A percentile compares a stretch with the other conserved stretches of the same genome.
Conservation (phyloP, 306 rosid genomes). For the Castanea mollissima region DNA sequence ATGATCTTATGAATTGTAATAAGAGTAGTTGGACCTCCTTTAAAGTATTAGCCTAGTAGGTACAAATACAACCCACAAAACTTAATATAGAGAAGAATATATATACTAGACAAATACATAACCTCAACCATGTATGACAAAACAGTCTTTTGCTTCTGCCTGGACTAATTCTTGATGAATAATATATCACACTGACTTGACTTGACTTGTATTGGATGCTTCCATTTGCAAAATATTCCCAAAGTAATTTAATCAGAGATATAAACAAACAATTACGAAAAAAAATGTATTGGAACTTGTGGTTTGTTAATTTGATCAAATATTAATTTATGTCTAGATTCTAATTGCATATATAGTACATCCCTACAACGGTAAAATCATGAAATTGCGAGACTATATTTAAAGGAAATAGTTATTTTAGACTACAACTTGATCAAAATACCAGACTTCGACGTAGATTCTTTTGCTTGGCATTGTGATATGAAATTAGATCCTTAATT, state of each 20-base stretch:
- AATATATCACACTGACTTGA: conserved; percentile 1
- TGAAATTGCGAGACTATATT: not conserved
- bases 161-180: not conserved
- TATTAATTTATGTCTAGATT: conserved; percentile 18
- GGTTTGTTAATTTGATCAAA: conserved; percentile 2
- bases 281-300: conserved; percentile 19
- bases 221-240: conserved; percentile 6
- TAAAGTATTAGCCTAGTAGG: too few species aligned
- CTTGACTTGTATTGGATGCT: conserved; percentile 11
- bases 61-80: too few species aligned
- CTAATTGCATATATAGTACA: conserved; percentile 1
- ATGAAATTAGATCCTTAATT: too few species aligned
- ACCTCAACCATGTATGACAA: not conserved
- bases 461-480: too few species aligned
- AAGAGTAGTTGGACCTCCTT: too few species aligned
- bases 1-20: too few species aligned
- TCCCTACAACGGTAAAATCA: conserved; percentile 36
- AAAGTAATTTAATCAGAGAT: not conserved
- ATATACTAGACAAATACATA: conserved; percentile 3
- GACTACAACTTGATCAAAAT: too few species aligned
- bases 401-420: not conserved
- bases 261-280: not conserved
- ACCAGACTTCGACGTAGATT: too few species aligned
- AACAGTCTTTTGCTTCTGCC: not conserved
- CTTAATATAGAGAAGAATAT: too few species aligned